Base-by-base conservation (phyloP, 2,329 filamentous ascomycete genomes). In the Nakataea oryzae region DNA sequence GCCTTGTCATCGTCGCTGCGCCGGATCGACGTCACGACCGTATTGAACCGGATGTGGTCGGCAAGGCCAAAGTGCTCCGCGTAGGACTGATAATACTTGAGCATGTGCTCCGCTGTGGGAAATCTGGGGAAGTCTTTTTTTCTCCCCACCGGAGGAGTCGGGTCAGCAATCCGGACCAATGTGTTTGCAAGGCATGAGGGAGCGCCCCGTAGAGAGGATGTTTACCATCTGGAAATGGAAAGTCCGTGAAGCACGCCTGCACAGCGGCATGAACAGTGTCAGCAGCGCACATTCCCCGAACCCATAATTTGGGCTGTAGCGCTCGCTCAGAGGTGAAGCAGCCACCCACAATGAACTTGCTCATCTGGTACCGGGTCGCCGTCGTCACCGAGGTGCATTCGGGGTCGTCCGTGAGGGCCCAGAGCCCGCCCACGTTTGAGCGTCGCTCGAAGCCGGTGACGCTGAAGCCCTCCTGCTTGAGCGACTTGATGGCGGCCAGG, bases 381-480 rank as follows among this genome's bases (percentile, higher is more conserved):
- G 66, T 67, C 70, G 70, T 73, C 17, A 68, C 74, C 12, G 73
- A 73, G 4, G 74, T 76, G 64, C 71, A 68, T 61, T 74, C 67
- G n/a, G 56, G 56, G 13, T 75, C 67, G 2, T 72, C 69, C 13
- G 71, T 77, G 61, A 73, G 78, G 56, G 74, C 71, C 77, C 77
- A 80, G 0, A 80, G 66, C 0, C 78, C 77, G 12, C 78, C 77
- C 24, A 78, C 66, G 62, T 73, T 73, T 57, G 67, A 63, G 61
- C 74, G 75, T 30, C 72, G 69, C 58, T 80, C 78, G 57, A 79
- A 79, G 2, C 73, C 77, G 1, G 73, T 71, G 6, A 73, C 76
- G 12, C 78, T 67, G 60, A 78, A 80, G 11, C 76, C 76, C 67
- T 77, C 76, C 62, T 80, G 76, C 56, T 12, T 28, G 2, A 73